phyloP scores from a whole-genome alignment of 345 rosid species.

The Orychophragmus violaceus region DNA sequence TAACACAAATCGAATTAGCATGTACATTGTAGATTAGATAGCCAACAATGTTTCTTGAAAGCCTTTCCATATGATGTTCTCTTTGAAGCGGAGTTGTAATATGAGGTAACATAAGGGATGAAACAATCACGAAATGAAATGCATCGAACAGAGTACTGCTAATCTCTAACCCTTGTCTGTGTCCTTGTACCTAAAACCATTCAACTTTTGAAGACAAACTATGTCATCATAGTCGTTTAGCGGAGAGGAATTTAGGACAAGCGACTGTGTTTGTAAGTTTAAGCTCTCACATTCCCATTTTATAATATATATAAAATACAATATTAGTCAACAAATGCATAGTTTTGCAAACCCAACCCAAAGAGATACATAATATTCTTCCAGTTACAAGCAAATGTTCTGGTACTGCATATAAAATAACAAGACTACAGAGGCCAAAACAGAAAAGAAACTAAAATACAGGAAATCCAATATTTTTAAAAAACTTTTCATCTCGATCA shows the following conservation, averaged over 20 bases:
- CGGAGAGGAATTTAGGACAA: neutral
- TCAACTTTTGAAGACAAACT: neutral
- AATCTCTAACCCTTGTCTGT: neutral
- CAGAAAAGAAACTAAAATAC: neutral
- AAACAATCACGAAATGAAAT: neutral
- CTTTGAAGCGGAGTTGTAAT: neutral
- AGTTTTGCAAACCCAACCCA: neutral
- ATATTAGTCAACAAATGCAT: neutral
- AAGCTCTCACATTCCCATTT: neutral
- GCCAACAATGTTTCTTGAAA: neutral
- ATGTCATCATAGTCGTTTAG: neutral
- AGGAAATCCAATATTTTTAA: neutral
- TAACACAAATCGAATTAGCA: neutral
- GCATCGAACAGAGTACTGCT: neutral
- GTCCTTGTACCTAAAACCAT: neutral
- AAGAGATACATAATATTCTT: constrained; percentile 7
- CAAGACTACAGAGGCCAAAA: neutral
- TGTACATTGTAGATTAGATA: neutral
- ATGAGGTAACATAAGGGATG: neutral
- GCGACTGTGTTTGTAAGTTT: too few relatives aligned
- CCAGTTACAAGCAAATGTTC: neutral
- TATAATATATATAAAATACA: neutral
- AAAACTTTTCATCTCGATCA: constrained; percentile 18
- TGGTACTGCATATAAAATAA: neutral
- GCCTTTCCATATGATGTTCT: neutral